Percentiles rank a stretch among this genome's conserved stretches.
These are phyloP conservation scores for Mollisiaceae sp. DNA, from an alignment of 2,329 filamentous ascomycete genomes.

Conservation along the genomic window DNA sequence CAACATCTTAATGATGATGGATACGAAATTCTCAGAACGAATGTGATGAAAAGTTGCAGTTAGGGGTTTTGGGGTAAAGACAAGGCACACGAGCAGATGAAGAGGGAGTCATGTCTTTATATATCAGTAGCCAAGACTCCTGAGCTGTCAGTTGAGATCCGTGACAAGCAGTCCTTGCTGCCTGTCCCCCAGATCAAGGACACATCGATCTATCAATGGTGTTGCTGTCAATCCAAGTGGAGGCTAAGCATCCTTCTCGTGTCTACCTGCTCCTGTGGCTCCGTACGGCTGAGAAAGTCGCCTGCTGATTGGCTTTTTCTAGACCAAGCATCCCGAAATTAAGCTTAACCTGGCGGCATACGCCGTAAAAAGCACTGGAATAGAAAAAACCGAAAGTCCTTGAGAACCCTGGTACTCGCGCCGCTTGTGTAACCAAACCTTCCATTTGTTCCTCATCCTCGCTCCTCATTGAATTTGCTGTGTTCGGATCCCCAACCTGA, in stretches of 20 bases:
- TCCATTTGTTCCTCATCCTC: no score
- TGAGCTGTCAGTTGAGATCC: not conserved
- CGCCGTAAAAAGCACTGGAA: not conserved
- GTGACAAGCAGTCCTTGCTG: not conserved
- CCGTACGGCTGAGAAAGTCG: constrained; percentile 10
- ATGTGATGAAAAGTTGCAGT: constrained; percentile 11
- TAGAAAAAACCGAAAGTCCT: not conserved
- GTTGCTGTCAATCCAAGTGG: not conserved
- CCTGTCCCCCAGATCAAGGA: not conserved
- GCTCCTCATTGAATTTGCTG: no score
- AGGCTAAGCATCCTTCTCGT: constrained; percentile 13
- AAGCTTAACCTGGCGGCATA: not conserved
- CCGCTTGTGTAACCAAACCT: no score
- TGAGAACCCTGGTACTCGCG: not conserved
- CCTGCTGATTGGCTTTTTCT: not conserved
- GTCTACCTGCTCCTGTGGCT: constrained; percentile 6
- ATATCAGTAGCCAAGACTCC: not conserved
- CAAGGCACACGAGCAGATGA: not conserved
- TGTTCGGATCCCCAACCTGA: no score
- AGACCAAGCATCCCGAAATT: not conserved
- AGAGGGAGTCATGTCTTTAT: constrained; percentile 8
- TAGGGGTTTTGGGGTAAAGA: not conserved
- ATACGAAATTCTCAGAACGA: constrained; percentile 18
- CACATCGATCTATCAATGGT: not conserved
- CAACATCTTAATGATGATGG: constrained; percentile 39